Evolutionary conservation across 345 rosid species (phyloP).

Genomic region (Syzygium aromaticum): DNA sequence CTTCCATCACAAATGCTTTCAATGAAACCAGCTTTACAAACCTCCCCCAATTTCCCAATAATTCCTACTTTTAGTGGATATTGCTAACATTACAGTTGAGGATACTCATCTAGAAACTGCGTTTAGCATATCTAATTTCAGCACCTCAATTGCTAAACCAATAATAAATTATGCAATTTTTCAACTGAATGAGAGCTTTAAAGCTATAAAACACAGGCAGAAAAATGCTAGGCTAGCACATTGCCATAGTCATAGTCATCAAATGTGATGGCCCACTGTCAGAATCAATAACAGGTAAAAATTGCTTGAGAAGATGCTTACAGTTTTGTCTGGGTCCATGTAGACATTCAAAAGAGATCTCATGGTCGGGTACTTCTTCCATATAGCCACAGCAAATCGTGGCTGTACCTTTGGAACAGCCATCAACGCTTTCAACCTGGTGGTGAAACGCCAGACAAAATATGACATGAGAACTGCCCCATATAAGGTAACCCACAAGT

Average conservation of each 20-base stretch:
- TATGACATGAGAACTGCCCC: neutral
- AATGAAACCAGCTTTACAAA: neutral
- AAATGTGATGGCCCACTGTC: neutral
- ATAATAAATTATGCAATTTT: neutral
- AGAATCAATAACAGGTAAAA: neutral
- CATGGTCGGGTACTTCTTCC: constrained; percentile 94
- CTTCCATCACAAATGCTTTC: neutral
- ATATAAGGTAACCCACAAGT: neutral
- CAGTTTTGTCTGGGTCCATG: constrained; percentile 74
- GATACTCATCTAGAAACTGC: neutral
- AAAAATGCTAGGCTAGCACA: neutral
- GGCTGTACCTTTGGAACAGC: constrained; percentile 98
- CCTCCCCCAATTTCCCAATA: neutral
- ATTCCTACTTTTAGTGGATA: neutral
- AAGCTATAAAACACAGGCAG: neutral
- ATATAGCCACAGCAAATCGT: constrained; percentile 71
- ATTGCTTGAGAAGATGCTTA: constrained; percentile 23
- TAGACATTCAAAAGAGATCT: constrained; percentile 76
- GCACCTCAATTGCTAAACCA: neutral
- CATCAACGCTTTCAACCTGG: constrained; percentile 87
- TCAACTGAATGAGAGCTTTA: neutral
- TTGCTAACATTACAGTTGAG: neutral
- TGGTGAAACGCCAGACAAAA: neutral
- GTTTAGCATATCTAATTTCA: neutral
- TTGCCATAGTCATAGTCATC: neutral